Evolutionary conservation across 176 grass and related monocot genomes (phyloP), one percentile per base, ranked within the genome.

Genomic region (Sorghum bicolor): DNA sequence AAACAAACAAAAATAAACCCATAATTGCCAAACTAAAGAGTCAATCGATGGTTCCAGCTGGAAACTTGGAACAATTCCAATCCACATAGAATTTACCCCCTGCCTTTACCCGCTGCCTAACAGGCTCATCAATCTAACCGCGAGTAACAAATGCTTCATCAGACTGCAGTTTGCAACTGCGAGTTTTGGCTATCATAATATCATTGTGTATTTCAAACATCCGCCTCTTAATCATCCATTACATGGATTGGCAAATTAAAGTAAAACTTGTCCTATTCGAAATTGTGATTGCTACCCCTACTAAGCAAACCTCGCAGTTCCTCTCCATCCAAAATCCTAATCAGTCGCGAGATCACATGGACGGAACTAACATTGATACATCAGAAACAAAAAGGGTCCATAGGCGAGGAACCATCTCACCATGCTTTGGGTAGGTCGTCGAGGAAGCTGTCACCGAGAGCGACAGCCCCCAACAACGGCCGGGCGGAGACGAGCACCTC

Each of bases 361-460:
- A 28, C 32, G 1, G 81, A 48, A 85, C 3, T 22, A 83, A 7
- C 43, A 34, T 64, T n/a, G 30, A 76, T 67, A 70, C 17, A 85
- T 38, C 13, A 41, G 61, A 64, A 2, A 70, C 10, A 48, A 17
- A 48, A 44, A 28, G 0, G 47, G 33, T 70, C 3, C 15, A 45
- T 14, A 70, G 17, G 22, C n/a, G 82, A 13, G 36, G 19, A 70
- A 71, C 47, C 75, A 30, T 37, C 86, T 69, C 78, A 95, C 96
- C 96, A 98, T 85, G 96, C 96, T 95, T 88, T 95, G 10, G 96
- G 96, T 26, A 98, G 89, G 32, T 92, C 40, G 83, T 93, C 91
- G 26, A 98, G 78, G 67, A 98, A 74, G 69, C 74, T 66, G 33
- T 91, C 91, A 29, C 89, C 92, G 32, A 98, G 72, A 44, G 87